Evolutionary conservation across 257 asterid genomes (phyloP), one percentile per base, ranked within the genome.

Genomic region (Capsicum rhomboideum): DNA sequence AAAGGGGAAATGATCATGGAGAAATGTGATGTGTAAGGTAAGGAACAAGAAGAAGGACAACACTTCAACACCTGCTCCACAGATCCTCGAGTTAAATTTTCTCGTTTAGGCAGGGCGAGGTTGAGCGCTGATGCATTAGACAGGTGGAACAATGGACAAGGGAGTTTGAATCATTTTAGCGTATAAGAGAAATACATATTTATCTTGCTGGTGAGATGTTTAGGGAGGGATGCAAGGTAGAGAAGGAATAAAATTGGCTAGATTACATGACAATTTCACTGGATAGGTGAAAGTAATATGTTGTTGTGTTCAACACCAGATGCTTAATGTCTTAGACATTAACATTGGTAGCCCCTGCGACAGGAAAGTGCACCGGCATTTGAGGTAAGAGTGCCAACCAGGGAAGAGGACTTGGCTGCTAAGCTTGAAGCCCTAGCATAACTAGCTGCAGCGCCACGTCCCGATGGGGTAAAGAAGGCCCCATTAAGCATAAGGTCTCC

Each of bases 401-500:
- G 53, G 52, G 96, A 93, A 71, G 97, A 92, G 6, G 99, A 88
- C 87, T 94, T 95, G 50, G 98, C 99, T 11, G 93, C 95, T 28
- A 94, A 85, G 54, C 99, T 95, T 14, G 98, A 95, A 69, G 99
- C 99, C 79, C 94, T 85, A 68, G 97, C 96, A n/a, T 95, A 95
- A 91, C 72, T 90, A 78, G 93, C 90, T 11, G 92, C 88, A 16
- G 97, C 91, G 18, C 93, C 95, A 23, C 89, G 92, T 16, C 99
- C 99, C 0, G 99, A 94, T 6, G 91, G 90, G 11, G 82, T 89
- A 90, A 95, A 95, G 84, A 87, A 93, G 56, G 99, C 99, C 44
- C 99, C 99, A 44, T 94, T 95, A 26, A 95, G 91, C 97, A 94
- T 91, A 7, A 94, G 96, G 87, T 95, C 99, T 3, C 98, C 99